Base-by-base conservation (phyloP, 768 basidiomycete genomes). In the Amanita muscaria region DNA sequence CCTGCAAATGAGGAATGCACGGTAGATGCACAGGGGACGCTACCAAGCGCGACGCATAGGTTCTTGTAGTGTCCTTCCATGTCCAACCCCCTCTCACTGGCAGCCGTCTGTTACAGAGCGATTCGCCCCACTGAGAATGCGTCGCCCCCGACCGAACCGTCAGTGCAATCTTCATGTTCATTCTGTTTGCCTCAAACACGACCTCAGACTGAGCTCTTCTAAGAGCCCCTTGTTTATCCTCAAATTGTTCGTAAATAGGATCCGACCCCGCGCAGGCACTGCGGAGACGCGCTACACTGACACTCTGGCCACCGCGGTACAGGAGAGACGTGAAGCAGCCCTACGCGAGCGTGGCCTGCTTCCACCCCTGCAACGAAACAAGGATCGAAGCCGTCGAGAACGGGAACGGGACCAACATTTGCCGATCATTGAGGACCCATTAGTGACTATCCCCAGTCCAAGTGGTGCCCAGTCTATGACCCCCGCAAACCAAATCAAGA, bases 261-360 rank as follows among this genome's bases (percentile, higher is more conserved):
- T 65, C 51, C 43, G 40, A 29, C 9, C 21, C 33, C 42, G 11
- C 25, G 33, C 14, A 35, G 23, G 32, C 46, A 12, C 40, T n/a
- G n/a, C n/a, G n/a, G n/a, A n/a, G n/a, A n/a, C n/a, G n/a, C n/a
- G n/a, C n/a, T n/a, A n/a, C n/a, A n/a, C n/a, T n/a, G n/a, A n/a
- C n/a, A n/a, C n/a, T n/a, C n/a, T n/a, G n/a, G n/a, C n/a, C n/a
- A n/a, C n/a, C n/a, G n/a, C n/a, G n/a, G n/a, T n/a, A n/a, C n/a
- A 61, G 32, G 66, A 68, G 21, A 59, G 62, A 11, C 65, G 74
- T 16, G 73, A 79, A 36, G 78, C 76, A 3, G 79, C 80, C 1
- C 66, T 82, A 16, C 71, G 79, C 10, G 78, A 72, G 51, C 71
- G 78, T 24, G 79, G 80, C 0, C 63, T 83, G 30, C 62, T 75